Conservation (phyloP, 805 yeast genomes). For the Candida ficus region DNA sequence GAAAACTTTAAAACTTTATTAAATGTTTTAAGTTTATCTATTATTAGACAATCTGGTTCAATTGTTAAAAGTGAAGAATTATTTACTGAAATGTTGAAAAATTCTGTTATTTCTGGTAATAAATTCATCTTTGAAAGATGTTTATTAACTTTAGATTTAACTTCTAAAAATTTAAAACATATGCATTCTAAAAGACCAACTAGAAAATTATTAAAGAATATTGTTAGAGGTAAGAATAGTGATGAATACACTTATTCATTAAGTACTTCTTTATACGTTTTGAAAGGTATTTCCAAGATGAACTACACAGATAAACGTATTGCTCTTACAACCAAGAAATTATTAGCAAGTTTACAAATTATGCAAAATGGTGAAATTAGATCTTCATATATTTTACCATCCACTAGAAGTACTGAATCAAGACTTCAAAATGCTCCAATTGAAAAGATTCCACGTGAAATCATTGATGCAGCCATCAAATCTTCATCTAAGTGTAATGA, state of each 20-base stretch:
- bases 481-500: constrained; percentile 10
- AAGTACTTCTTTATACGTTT: constrained; percentile 1
- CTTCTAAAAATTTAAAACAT: background rate
- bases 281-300: constrained; percentile 7
- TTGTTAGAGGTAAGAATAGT: constrained; percentile 1
- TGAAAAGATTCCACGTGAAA: constrained; percentile 9
- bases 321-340: constrained; percentile 5
- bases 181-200: constrained; percentile 3
- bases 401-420: background rate
- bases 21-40: constrained; percentile 4
- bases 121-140: constrained; percentile 7
- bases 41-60: constrained; percentile 4
- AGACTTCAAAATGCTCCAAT: background rate
- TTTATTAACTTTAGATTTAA: constrained; percentile 4
- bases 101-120: constrained; percentile 4
- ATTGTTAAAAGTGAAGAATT: constrained; percentile 6
- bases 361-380: constrained; percentile 1
- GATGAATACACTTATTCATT: constrained; percentile 4
- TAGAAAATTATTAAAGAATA: constrained; percentile 1
- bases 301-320: background rate
- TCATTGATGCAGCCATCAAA: constrained; percentile 8
- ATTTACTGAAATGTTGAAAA: constrained; percentile 4
- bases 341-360: background rate
- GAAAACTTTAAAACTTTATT: constrained; percentile 6
- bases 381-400: constrained; percentile 2